Base-by-base conservation (phyloP, 345 rosid genomes). In the Rhodomyrtus tomentosa region DNA sequence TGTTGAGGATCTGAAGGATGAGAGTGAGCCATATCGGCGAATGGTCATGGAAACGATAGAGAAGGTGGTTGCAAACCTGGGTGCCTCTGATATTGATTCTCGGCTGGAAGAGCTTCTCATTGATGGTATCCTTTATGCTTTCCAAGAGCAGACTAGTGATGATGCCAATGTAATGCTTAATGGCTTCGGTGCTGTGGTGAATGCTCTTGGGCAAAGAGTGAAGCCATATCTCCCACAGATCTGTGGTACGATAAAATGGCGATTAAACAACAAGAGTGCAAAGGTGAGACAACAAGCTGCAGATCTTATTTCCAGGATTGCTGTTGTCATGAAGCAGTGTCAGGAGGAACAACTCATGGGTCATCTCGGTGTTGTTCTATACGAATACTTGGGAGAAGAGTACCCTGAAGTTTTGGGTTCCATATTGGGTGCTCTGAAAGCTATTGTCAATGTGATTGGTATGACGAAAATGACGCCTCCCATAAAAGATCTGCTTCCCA, bases 401-500 rank as follows among this genome's bases (percentile, higher is more conserved):
- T 98, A 96, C 55, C 99, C 99, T 81, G 99, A 96, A 90, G 99
- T 98, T 79, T 90, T 98, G 88, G 99, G 99, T 38, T 98, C 99
- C 21, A 96, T 98, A 88, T 91, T 98, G 50, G 99, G 99, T 85
- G 99, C 99, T 24, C 90, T 98, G n/a, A 98, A 98, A 91, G 96
- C 99, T 55, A 98, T 98, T 49, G 99, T 98, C 55, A 98, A 98
- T 59, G 99, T 98, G 84, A 96, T 98, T 83, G 99, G 99, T 88
- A 98, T 98, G 99, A 95, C 99, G 3, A 98, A 98, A 89, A 98
- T 96, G 99, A 96, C 99, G 29, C 99, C 99, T 74, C 99, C 99
- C 22, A 98, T 98, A 48, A 98, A 98, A 90, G 99, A 98, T 89
- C 90, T 98, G 90, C 99, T 98, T 87, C 99, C 99, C 40, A 91